phyloP scores from a whole-genome alignment of 257 asterid genomes.

The Solanum piurae region DNA sequence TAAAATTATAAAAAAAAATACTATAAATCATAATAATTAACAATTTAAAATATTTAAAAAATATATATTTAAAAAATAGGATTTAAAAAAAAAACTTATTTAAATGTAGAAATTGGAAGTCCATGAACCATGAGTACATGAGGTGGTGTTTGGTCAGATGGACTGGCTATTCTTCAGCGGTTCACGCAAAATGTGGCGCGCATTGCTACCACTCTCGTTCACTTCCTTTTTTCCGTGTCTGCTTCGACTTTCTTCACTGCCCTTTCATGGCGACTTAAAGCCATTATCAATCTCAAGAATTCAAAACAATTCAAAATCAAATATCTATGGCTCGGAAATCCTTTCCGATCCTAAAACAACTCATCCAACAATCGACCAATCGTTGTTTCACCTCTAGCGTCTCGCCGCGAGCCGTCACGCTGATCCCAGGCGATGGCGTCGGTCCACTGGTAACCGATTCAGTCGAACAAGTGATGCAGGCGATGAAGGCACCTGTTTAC shows the following conservation, averaged over 20 bases:
- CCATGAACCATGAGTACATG: neutral
- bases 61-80: too few species aligned
- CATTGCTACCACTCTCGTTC: neutral
- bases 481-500: constrained; percentile 77
- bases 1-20: too few species aligned
- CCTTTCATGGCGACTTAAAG: constrained; percentile 1
- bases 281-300: neutral
- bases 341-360: constrained; percentile 30
- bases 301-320: neutral
- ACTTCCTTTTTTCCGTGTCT: neutral
- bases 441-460: constrained; percentile 82
- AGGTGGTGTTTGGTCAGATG: neutral
- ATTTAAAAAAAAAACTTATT: too few species aligned
- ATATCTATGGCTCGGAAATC: constrained; percentile 11
- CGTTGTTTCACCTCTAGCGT: constrained; percentile 26
- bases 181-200: neutral
- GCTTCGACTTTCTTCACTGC: neutral
- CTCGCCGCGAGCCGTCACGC: constrained; percentile 54
- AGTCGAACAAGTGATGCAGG: constrained; percentile 72
- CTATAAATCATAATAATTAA: too few species aligned
- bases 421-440: constrained; percentile 72
- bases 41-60: too few species aligned
- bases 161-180: neutral
- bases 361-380: constrained; percentile 6
- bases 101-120: neutral